These are phyloP conservation scores for Rosa rugosa DNA, from an alignment of 306 rosid genomes.

Conservation along the genomic window DNA sequence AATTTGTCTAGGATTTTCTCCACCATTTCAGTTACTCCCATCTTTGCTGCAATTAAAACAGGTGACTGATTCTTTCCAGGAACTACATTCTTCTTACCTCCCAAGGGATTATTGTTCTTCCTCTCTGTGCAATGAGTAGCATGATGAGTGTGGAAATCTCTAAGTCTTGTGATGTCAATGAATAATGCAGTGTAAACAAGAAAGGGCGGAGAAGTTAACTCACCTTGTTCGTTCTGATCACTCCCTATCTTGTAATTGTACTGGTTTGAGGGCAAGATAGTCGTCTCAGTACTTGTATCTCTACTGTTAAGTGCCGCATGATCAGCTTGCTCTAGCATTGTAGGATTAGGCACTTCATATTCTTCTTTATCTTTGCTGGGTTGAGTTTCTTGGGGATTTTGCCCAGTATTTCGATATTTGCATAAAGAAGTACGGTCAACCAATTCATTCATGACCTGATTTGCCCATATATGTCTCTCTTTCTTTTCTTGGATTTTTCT, in stretches of 20 bases:
- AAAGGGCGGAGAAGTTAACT: background rate
- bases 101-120: too few relatives aligned
- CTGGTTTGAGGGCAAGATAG: background rate
- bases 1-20: constrained; percentile 36
- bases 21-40: constrained; percentile 58
- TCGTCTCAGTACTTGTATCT: background rate
- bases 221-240: constrained; percentile 7
- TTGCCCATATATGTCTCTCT: constrained; percentile 22
- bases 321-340: background rate
- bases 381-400: constrained; percentile 7
- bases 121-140: background rate
- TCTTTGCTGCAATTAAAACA: constrained; percentile 55
- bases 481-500: constrained; percentile 25
- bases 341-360: constrained; percentile 1
- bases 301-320: background rate
- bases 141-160: background rate
- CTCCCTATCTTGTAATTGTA: background rate
- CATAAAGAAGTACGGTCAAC: constrained; percentile 6
- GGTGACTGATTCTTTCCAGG: constrained; percentile 34
- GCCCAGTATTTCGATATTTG: constrained; percentile 27
- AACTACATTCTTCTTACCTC: background rate
- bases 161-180: background rate
- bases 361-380: background rate
- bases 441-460: constrained; percentile 25
- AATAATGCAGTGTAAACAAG: background rate